These are phyloP conservation scores for Lactarius sp. DNA, from an alignment of 768 basidiomycete genomes.

Conservation along the genomic window DNA sequence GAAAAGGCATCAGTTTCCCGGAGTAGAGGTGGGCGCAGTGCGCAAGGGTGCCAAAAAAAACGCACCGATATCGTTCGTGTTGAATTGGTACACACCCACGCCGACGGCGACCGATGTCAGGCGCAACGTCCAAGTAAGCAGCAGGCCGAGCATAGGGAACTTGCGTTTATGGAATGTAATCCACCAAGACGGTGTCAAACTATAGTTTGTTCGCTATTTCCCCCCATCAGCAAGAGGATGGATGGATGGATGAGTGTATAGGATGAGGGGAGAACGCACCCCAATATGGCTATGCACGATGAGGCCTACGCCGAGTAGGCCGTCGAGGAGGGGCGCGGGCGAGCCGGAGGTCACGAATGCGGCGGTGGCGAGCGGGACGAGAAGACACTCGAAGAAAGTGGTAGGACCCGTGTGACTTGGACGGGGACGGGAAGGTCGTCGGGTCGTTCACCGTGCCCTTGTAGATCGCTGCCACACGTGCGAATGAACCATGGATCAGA, in stretches of 20 bases:
- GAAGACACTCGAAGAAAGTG: conserved; percentile 90
- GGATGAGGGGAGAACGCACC: conserved; percentile 41
- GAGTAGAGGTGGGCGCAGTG: not conserved
- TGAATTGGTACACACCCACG: conserved; percentile 94
- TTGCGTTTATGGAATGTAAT: conserved; percentile 96
- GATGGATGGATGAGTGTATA: not conserved
- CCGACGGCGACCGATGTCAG: conserved; percentile 73
- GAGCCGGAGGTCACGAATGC: conserved; percentile 76
- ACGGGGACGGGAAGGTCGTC: conserved; percentile 79
- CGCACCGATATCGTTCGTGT: conserved; percentile 96
- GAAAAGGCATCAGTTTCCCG: not conserved
- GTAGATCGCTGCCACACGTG: conserved; percentile 59
- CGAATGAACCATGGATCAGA: not conserved
- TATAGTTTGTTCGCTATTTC: conserved; percentile 28
- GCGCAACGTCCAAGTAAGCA: conserved; percentile 72
- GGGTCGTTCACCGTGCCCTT: conserved; percentile 95
- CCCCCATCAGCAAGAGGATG: not conserved
- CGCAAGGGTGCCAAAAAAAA: conserved; percentile 18
- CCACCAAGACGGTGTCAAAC: conserved; percentile 75
- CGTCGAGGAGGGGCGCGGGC: conserved; percentile 83
- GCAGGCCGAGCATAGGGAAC: conserved; percentile 74
- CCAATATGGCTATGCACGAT: conserved; percentile 96
- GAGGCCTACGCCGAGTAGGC: conserved; percentile 78
- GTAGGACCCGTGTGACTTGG: conserved; percentile 81
- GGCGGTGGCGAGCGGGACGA: conserved; percentile 85